These are phyloP conservation scores for Dacryopinax primogenitus DNA, from an alignment of 768 basidiomycete genomes.

Conservation along the genomic window DNA sequence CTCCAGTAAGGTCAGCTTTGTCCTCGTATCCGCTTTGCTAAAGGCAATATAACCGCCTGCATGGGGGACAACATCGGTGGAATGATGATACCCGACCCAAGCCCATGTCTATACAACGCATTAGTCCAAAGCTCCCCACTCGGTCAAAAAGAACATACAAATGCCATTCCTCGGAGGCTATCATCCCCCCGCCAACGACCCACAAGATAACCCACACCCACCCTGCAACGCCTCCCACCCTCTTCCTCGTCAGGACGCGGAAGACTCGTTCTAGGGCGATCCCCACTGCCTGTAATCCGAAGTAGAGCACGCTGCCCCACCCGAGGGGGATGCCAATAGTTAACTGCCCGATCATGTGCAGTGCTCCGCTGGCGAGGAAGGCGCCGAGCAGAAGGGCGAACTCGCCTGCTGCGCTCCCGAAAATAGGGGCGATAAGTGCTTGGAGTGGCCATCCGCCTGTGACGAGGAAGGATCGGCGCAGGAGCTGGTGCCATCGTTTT, in stretches of 20 bases:
- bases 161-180: neutral
- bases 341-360: constrained; percentile 57
- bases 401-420: constrained; percentile 40
- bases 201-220: constrained; percentile 42
- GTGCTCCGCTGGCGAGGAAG: constrained; percentile 64
- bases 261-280: constrained; percentile 53
- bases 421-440: neutral
- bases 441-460: constrained; percentile 53
- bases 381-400: constrained; percentile 56
- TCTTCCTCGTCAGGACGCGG: constrained; percentile 42
- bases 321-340: constrained; percentile 43
- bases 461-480: constrained; percentile 58
- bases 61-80: neutral
- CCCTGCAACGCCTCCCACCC: constrained; percentile 48
- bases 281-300: constrained; percentile 49
- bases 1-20: neutral
- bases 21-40: neutral
- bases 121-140: neutral
- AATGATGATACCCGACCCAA: neutral
- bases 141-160: neutral
- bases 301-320: constrained; percentile 47
- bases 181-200: neutral
- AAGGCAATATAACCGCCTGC: neutral
- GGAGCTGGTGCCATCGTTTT: constrained; percentile 61
- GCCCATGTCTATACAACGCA: neutral